A percentile compares a stretch with the other conserved stretches of the same genome.
Conservation (phyloP, 352 stramenopile species). For the Globisporangium sylvaticum region DNA sequence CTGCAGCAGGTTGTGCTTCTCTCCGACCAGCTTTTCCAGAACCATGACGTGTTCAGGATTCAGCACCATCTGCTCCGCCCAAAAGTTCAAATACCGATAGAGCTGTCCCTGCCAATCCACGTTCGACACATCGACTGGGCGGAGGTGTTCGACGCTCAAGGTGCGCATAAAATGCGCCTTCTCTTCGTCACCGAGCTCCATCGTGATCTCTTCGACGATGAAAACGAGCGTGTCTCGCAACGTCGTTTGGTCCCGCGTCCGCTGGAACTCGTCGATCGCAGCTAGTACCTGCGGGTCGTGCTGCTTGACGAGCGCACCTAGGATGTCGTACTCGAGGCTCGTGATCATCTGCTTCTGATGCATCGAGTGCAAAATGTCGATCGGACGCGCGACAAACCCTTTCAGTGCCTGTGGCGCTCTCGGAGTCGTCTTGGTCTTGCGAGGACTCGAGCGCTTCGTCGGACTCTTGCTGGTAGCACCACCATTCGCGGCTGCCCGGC, state of each 20-base stretch:
- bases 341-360: slow-evolving; percentile 63
- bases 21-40: slow-evolving; percentile 36
- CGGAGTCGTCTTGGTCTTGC: slow-evolving; percentile 14
- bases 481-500: neutral
- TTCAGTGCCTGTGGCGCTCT: slow-evolving; percentile 4
- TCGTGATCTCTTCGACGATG: slow-evolving; percentile 63
- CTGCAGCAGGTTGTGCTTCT: slow-evolving; percentile 63
- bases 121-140: slow-evolving; percentile 1
- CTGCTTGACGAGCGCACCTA: slow-evolving; percentile 57
- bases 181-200: slow-evolving; percentile 61
- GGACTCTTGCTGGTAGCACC: neutral
- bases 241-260: slow-evolving; percentile 20
- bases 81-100: slow-evolving; percentile 40
- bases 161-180: slow-evolving; percentile 35
- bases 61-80: slow-evolving; percentile 32
- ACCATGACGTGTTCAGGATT: slow-evolving; percentile 30
- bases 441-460: slow-evolving; percentile 9
- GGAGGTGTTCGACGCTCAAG: slow-evolving; percentile 15
- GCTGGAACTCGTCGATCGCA: slow-evolving; percentile 38
- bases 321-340: slow-evolving; percentile 49
- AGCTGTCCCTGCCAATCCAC: slow-evolving; percentile 49
- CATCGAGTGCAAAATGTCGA: slow-evolving; percentile 42
- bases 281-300: slow-evolving; percentile 47
- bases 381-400: slow-evolving; percentile 19
- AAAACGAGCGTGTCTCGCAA: slow-evolving; percentile 48